A percentile compares a stretch with the other conserved stretches of the same genome.
Conservation (phyloP, 495 filamentous ascomycete species). For the Talaromyces wortmannii region DNA sequence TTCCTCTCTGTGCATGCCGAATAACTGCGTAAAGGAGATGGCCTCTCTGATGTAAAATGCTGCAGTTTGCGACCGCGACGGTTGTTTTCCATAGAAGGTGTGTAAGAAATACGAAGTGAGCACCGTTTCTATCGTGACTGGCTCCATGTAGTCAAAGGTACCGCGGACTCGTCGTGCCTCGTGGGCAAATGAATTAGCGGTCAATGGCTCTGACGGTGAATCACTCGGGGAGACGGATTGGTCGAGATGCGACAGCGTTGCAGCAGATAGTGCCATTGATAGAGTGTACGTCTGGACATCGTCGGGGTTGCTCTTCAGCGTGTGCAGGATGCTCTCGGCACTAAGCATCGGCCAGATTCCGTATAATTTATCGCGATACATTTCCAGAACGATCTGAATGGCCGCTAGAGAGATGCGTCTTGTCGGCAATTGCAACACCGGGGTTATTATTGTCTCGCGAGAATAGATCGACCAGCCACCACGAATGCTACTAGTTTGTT, state of each 20-base stretch:
- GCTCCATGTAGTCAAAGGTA: constrained; percentile 2
- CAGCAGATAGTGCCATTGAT: constrained; percentile 32
- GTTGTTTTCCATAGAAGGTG: constrained; percentile 35
- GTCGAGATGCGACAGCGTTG: constrained; percentile 37
- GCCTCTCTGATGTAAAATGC: constrained; percentile 35
- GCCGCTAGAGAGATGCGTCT: neutral
- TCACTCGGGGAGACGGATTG: neutral
- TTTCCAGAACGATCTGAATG: neutral
- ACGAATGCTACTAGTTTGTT: too few relatives aligned
- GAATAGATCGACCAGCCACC: neutral
- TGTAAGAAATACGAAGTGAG: constrained; percentile 39
- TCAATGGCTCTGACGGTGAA: neutral
- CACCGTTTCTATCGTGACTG: constrained; percentile 13
- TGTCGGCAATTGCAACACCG: neutral
- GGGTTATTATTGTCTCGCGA: neutral
- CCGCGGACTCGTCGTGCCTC: neutral
- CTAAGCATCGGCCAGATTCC: neutral
- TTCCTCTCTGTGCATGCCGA: neutral
- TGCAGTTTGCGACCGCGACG: constrained; percentile 29
- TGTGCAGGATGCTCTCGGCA: neutral
- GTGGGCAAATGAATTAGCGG: neutral
- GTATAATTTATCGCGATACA: neutral
- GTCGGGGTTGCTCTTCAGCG: constrained; percentile 8
- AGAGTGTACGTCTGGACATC: constrained; percentile 30
- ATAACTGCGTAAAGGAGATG: constrained; percentile 31